These are phyloP conservation scores for Tetraselmis striata DNA, from an alignment of 139 green algal genomes.

Conservation along the genomic window DNA sequence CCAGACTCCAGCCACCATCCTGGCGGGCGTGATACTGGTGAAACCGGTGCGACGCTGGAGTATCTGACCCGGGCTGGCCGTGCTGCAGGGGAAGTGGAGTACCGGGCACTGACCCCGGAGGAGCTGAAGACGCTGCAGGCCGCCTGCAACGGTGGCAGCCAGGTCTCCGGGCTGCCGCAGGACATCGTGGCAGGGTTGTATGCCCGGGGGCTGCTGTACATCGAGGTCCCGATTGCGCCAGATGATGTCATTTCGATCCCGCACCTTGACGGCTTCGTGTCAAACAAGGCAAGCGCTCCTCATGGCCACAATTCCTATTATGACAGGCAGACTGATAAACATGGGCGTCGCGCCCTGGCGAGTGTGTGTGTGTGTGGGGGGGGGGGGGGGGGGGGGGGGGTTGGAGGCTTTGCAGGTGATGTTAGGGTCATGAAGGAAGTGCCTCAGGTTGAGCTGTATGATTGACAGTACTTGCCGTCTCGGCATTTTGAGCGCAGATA, in stretches of 20 bases:
- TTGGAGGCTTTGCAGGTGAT: no score
- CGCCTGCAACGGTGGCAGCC: conserved; percentile 6
- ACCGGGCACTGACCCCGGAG: conserved; percentile 52
- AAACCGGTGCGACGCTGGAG: no score
- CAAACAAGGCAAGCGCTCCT: conserved; percentile 75
- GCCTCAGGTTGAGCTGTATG: no score
- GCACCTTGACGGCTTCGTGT: conserved; percentile 77
- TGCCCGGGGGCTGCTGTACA: conserved; percentile 71
- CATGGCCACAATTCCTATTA: no score
- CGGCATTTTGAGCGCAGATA: no score
- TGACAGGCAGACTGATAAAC: no score
- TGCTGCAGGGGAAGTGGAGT: conserved; percentile 73
- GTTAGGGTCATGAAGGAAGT: no score
- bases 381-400: no score
- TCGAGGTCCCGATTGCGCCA: conserved; percentile 72
- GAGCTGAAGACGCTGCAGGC: conserved; percentile 59
- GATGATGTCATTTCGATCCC: conserved; percentile 78
- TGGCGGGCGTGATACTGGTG: no score
- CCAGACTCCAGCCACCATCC: no score
- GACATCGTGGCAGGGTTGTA: conserved; percentile 49
- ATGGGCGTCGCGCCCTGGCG: conserved; percentile 21
- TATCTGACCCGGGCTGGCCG: no score
- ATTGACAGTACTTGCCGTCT: no score
- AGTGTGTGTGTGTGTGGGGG: conserved; percentile 8
- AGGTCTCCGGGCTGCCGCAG: conserved; percentile 24